Conservation (phyloP, 257 asterid species). For the Solanum ossicruentum region DNA sequence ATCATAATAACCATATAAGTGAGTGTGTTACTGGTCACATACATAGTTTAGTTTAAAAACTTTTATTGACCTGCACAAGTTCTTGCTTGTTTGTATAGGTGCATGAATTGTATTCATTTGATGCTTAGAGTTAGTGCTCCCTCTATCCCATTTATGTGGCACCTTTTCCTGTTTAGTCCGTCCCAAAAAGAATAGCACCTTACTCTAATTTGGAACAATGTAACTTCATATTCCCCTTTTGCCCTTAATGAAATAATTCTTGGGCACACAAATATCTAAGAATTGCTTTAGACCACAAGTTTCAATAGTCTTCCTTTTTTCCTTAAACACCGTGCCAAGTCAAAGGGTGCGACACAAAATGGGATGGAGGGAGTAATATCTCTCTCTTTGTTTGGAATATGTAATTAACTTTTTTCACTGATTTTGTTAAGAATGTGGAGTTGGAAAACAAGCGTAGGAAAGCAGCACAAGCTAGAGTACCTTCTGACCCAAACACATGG, state of each 20-base stretch:
- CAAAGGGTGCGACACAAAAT: no score
- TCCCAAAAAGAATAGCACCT: no score
- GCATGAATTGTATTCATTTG: not conserved
- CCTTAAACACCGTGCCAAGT: no score
- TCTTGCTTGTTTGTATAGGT: not conserved
- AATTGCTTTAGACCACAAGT: no score
- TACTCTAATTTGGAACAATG: no score
- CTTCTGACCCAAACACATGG: constrained; percentile 90
- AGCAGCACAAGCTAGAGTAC: constrained; percentile 75
- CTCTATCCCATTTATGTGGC: no score
- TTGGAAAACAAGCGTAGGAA: constrained; percentile 76
- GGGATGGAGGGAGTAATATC: not conserved
- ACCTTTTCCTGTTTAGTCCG: no score
- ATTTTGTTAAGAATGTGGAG: constrained; percentile 48
- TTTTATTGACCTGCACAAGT: not conserved
- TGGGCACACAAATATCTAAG: no score
- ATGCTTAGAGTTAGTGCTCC: not conserved
- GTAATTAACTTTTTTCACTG: not conserved
- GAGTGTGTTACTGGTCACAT: not conserved
- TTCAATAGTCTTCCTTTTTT: no score
- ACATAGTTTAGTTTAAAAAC: not conserved
- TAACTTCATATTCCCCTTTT: no score
- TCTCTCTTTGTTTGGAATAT: not conserved
- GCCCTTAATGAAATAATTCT: no score
- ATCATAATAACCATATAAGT: not conserved